Base-by-base conservation (phyloP, 2,329 filamentous ascomycete genomes). In the Colletotrichum coccodes region DNA sequence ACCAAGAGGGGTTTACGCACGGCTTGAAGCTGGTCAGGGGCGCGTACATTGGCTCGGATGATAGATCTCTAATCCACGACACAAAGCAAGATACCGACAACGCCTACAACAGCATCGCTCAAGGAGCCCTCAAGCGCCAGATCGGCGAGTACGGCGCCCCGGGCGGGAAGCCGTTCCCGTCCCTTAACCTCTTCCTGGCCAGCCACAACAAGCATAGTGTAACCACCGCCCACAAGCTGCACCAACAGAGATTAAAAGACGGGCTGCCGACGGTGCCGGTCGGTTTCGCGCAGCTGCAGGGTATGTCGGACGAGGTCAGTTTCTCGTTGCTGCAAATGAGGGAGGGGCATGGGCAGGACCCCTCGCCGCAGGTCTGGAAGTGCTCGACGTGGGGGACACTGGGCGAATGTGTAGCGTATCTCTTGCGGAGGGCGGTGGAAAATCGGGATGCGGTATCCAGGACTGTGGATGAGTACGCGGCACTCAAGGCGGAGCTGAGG, bases 241-340 rank as follows among this genome's bases (percentile, higher is more conserved):
- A 87, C 16, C 86, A 86, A 28, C 82, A 80, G 18, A 79, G 91
- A 34, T 82, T 87, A 66, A 84, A 84, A 73, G 82, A 69, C 8
- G 81, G 80, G 11, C 76, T 74, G 8, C 81, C 81, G 72, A 80
- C 80, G 76, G 79, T 80, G 0, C 76, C 77, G 42, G 76, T 83
- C 56, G 78, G 80, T 0, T 84, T 83, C 52, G 72, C 76, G 5
- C 76, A 78, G 52, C 71, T 74, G 26, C 70, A 72, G 64, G 71
- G 95, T 40, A 98, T 98, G 95, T 95, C 95, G 3, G 95, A 98
- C 74, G 95, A 98, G 77, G 90, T 98, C 62, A 94, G 91, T 78
- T 91, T 88, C 76, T 87, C 90, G 77, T 80, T 91, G 30, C 77
- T 86, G 49, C 57, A 38, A 40, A 23, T 66, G 32, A 56, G 54